phyloP scores from a whole-genome alignment of 2,329 filamentous ascomycete species.

The Alternaria conjuncta region DNA sequence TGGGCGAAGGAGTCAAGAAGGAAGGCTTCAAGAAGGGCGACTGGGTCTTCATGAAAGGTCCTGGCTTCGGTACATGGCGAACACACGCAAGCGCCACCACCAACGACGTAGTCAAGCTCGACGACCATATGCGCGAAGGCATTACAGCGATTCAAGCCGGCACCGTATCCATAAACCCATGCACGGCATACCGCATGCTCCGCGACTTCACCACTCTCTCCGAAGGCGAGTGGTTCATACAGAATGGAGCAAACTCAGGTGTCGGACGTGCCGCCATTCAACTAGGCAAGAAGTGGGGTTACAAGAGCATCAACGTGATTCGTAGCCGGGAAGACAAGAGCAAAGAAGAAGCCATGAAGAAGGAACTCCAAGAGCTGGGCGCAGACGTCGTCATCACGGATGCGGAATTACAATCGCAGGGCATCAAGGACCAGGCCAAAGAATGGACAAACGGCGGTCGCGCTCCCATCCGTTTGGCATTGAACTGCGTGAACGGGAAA shows the following conservation, averaged over 20 bases:
- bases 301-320: conserved; percentile 89
- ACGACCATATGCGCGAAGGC: conserved; percentile 71
- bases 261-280: conserved; percentile 93
- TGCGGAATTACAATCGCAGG: conserved; percentile 64
- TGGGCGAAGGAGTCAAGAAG: conserved; percentile 64
- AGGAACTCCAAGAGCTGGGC: conserved; percentile 66
- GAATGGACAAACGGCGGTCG: conserved; percentile 74
- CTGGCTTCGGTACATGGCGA: conserved; percentile 91
- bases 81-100: conserved; percentile 79
- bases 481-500: conserved; percentile 95
- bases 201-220: conserved; percentile 73
- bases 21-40: conserved; percentile 73
- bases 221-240: conserved; percentile 91
- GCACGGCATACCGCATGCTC: conserved; percentile 92
- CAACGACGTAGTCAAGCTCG: conserved; percentile 70
- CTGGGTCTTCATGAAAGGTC: conserved; percentile 88
- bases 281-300: conserved; percentile 82
- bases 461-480: conserved; percentile 74
- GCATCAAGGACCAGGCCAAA: conserved; percentile 67
- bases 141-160: conserved; percentile 80
- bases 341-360: conserved; percentile 69
- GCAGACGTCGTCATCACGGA: conserved; percentile 69
- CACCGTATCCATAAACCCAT: conserved; percentile 90
- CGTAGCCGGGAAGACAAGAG: conserved; percentile 75
- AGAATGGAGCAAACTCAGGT: conserved; percentile 95